A percentile compares a stretch with the other conserved stretches of the same genome.
phyloP scores from a whole-genome alignment of 1,139 yeast species.

The Suhomyces maxii region DNA sequence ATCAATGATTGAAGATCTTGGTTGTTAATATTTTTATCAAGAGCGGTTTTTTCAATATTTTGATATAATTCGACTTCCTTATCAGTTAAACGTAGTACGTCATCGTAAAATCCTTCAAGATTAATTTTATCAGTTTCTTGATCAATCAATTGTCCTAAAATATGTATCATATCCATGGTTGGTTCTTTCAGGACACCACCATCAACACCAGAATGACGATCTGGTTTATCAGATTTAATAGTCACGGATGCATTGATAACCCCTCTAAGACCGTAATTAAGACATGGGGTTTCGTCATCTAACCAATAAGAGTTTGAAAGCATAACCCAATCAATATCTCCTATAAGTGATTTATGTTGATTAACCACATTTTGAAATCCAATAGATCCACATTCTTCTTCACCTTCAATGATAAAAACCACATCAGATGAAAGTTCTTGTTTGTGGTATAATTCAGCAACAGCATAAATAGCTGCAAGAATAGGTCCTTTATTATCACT shows the following conservation, averaged over 20 bases:
- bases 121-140: constrained; percentile 47
- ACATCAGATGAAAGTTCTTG: constrained; percentile 67
- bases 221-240: constrained; percentile 72
- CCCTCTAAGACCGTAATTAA: constrained; percentile 92
- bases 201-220: constrained; percentile 94
- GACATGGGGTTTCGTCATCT: constrained; percentile 83
- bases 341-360: constrained; percentile 53
- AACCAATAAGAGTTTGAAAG: constrained; percentile 94
- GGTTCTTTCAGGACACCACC: constrained; percentile 94
- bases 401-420: constrained; percentile 87
- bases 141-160: constrained; percentile 63
- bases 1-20: constrained; percentile 55
- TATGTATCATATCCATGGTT: constrained; percentile 75
- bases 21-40: constrained; percentile 21
- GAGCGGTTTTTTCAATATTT: constrained; percentile 51
- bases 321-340: constrained; percentile 82
- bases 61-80: constrained; percentile 62
- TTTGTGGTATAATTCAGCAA: constrained; percentile 63
- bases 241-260: constrained; percentile 78
- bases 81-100: constrained; percentile 55
- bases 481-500: constrained; percentile 95
- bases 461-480: constrained; percentile 86
- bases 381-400: constrained; percentile 89
- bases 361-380: constrained; percentile 74
- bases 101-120: constrained; percentile 70